phyloP scores from a whole-genome alignment of 441 rosid genomes.

The Kokia cookei region DNA sequence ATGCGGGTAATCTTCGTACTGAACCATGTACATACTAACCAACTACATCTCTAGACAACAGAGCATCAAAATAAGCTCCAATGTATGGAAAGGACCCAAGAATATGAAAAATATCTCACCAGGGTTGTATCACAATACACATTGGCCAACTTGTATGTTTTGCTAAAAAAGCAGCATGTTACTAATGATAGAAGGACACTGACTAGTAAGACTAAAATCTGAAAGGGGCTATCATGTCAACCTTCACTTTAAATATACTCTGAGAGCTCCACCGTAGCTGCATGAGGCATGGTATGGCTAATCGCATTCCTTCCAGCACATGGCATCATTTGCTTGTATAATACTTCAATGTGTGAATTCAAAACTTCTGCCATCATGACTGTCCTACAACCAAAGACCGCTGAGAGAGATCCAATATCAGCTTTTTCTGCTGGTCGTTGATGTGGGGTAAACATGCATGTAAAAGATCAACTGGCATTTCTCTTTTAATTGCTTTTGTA shows the following conservation, averaged over 20 bases:
- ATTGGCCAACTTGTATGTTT: slow-evolving; percentile 19
- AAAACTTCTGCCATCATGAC: slow-evolving; percentile 21
- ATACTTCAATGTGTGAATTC: background rate
- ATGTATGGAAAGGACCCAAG: background rate
- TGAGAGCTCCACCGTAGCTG: background rate
- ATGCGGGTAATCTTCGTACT: slow-evolving; percentile 15
- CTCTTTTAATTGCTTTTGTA: slow-evolving; percentile 64
- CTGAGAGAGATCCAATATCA: slow-evolving; percentile 70
- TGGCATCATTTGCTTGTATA: background rate
- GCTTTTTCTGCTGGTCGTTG: slow-evolving; percentile 62
- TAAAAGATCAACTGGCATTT: slow-evolving; percentile 76
- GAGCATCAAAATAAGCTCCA: slow-evolving; percentile 35
- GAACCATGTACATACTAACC: slow-evolving; percentile 35
- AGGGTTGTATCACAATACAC: slow-evolving; percentile 23
- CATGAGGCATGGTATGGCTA: background rate
- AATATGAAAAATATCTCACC: background rate
- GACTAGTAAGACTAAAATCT: background rate
- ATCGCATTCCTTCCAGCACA: slow-evolving; percentile 2
- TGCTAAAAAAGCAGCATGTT: background rate
- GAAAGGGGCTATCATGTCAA: background rate
- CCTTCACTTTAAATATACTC: background rate
- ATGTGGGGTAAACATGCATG: slow-evolving; percentile 78
- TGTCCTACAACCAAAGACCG: slow-evolving; percentile 50
- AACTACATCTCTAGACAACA: slow-evolving; percentile 23
- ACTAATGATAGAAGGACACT: background rate